Conservation (phyloP, 176 grass and related monocot species). For the Miscanthus lutarioriparius region DNA sequence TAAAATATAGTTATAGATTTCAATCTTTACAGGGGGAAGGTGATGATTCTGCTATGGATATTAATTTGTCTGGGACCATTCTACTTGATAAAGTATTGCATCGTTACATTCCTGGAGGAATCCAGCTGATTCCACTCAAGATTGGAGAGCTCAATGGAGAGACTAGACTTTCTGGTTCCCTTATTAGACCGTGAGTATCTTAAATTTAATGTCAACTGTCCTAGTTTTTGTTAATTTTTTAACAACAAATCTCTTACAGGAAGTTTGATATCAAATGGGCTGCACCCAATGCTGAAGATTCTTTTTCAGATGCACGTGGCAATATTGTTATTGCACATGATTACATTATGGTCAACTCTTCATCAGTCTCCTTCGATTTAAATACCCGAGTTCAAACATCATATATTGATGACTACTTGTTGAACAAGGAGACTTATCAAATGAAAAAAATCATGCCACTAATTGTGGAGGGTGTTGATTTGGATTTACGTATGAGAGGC, state of each 20-base stretch:
- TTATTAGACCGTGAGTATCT: conserved; percentile 86
- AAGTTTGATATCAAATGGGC: conserved; percentile 99
- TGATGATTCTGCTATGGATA: conserved; percentile 92
- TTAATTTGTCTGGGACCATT: conserved; percentile 98
- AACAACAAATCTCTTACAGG: conserved; percentile 39
- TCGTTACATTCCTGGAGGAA: conserved; percentile 76
- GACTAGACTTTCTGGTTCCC: conserved; percentile 90
- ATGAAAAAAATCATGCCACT: conserved; percentile 65
- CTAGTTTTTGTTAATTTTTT: conserved; percentile 27
- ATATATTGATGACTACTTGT: conserved; percentile 69
- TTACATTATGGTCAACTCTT: conserved; percentile 78
- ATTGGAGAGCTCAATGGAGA: conserved; percentile 98
- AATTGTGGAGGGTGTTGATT: conserved; percentile 80
- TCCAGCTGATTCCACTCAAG: conserved; percentile 75
- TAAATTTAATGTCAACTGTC: conserved; percentile 3
- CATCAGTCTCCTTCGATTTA: conserved; percentile 94
- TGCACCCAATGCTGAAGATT: conserved; percentile 94
- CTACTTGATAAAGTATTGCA: conserved; percentile 88
- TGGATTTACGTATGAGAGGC: conserved; percentile 91
- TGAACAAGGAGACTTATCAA: conserved; percentile 52
- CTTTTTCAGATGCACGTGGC: conserved; percentile 91
- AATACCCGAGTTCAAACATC: conserved; percentile 85
- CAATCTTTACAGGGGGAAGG: conserved; percentile 67
- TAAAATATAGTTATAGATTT: conserved; percentile 41
- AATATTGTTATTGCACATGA: conserved; percentile 93